phyloP scores from a whole-genome alignment of 2,329 filamentous ascomycete species.

The Penicillium janthinellum region DNA sequence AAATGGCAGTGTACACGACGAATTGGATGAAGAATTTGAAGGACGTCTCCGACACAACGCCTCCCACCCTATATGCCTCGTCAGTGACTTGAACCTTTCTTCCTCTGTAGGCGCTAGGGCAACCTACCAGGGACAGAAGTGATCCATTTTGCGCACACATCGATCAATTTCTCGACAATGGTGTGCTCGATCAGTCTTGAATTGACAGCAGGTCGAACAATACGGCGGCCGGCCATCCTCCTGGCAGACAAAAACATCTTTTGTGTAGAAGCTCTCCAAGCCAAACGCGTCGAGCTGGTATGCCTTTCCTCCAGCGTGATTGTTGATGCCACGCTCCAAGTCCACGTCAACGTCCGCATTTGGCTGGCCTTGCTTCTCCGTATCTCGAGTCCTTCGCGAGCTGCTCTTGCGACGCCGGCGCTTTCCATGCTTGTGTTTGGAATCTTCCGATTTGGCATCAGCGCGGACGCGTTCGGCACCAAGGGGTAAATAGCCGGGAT shows the following conservation, averaged over 20 bases:
- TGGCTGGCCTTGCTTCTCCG: slow-evolving; percentile 25
- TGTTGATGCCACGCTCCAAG: slow-evolving; percentile 30
- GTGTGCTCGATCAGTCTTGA: slow-evolving; percentile 85
- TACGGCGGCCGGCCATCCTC: slow-evolving; percentile 80
- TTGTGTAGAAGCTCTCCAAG: slow-evolving; percentile 75
- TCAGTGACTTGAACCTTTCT: slow-evolving; percentile 14
- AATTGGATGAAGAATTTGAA: slow-evolving; percentile 96
- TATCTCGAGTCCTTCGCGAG: slow-evolving; percentile 24
- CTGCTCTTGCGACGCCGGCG: slow-evolving; percentile 28
- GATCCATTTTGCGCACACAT: slow-evolving; percentile 89
- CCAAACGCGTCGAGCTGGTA: slow-evolving; percentile 63
- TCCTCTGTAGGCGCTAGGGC: not conserved
- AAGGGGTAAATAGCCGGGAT: slow-evolving; percentile 74
- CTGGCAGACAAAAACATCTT: slow-evolving; percentile 82
- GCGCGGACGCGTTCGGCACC: slow-evolving; percentile 48
- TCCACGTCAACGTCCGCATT: slow-evolving; percentile 21
- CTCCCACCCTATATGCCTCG: slow-evolving; percentile 70
- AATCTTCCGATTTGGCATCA: slow-evolving; percentile 23
- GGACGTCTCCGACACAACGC: slow-evolving; percentile 79
- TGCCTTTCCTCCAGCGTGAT: slow-evolving; percentile 27
- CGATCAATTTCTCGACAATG: slow-evolving; percentile 80
- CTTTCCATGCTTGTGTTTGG: slow-evolving; percentile 21
- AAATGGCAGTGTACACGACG: slow-evolving; percentile 69
- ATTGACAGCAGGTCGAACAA: slow-evolving; percentile 81
- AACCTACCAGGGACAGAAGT: slow-evolving; percentile 79